Evolutionary conservation across 768 basidiomycete species (phyloP).

Genomic region (Austroboletus festivus): DNA sequence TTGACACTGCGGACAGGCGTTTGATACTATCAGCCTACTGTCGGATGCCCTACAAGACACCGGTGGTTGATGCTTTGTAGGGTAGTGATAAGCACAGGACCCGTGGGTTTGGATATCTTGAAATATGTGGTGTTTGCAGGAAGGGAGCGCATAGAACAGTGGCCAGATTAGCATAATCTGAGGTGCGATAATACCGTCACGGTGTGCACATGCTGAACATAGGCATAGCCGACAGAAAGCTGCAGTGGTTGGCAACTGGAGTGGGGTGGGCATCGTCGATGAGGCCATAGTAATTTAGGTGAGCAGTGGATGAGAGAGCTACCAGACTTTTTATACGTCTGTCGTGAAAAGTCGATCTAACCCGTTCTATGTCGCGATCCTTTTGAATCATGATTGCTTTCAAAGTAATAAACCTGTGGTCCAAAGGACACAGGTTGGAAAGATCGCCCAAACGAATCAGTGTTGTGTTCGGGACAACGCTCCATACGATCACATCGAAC

Average conservation of each 20-base stretch:
- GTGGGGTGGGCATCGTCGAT: not conserved
- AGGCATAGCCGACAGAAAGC: not conserved
- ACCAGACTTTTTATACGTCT: not conserved
- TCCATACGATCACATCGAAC: too few relatives aligned
- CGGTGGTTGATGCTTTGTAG: too few relatives aligned
- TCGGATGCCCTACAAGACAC: not conserved
- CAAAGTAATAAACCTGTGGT: too few relatives aligned
- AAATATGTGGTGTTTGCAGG: not conserved
- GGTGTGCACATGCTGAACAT: too few relatives aligned
- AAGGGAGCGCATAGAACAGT: not conserved
- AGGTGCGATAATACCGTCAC: too few relatives aligned
- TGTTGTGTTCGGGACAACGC: too few relatives aligned
- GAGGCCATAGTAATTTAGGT: slow-evolving; percentile 14
- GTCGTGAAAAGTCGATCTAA: not conserved
- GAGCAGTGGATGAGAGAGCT: too few relatives aligned
- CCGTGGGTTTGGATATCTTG: not conserved
- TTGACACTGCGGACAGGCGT: slow-evolving; percentile 20
- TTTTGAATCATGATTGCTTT: too few relatives aligned
- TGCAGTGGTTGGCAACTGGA: not conserved
- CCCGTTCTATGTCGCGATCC: too few relatives aligned
- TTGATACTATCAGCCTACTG: not conserved
- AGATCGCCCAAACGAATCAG: too few relatives aligned
- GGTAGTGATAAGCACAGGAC: not conserved
- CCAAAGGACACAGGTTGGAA: too few relatives aligned
- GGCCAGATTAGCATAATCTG: not conserved